Evolutionary conservation across 768 basidiomycete species (phyloP), one percentile per base, ranked within the genome.

Genomic region (Mycena leptocephala): DNA sequence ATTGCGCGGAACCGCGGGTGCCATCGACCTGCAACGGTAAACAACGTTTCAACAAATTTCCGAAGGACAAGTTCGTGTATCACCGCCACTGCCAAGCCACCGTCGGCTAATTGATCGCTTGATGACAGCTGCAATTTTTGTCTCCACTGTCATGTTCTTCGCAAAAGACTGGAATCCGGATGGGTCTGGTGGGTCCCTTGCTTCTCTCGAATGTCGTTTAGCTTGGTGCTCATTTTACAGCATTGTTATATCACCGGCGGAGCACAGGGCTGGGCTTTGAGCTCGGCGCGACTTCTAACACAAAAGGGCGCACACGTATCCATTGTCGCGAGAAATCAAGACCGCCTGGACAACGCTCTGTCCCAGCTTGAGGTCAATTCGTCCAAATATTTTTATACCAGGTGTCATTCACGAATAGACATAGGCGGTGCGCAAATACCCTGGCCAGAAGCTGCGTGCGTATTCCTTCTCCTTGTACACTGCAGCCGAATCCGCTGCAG

Each of bases 241-340:
- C 95, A 96, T 79, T 92, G 92, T 84, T 96, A 96, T 81, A 87
- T 98, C 22, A 96, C 96, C 0, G 97, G 97, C 3, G 96, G 95
- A 94, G 93, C 59, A 88, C 92, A 14, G 97, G 97, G 0, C 91
- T 97, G 0, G 97, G 97, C 1, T 89, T 96, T 1, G 89, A 92
- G 0, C 86, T 97, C n/a, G 7, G 94, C 96, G 0, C 87, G 89
- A 32, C 84, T 93, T 24, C 88, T 97, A 2, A 90, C 91, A 18
- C 85, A 87, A 76, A 87, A 87, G 72, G 97, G 97, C 0, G 96
- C 96, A 0, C 89, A 95, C 74, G 93, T 97, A 2, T 95, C 95
- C 5, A 95, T 97, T 74, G 94, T 97, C 11, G 96, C 96, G 8
- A 89, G 96, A 20, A 92, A 94, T 64, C 88, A 94, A 78, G 87